These are phyloP conservation scores for Tricholoma saponaceum DNA, from an alignment of 768 basidiomycete genomes.

Conservation along the genomic window DNA sequence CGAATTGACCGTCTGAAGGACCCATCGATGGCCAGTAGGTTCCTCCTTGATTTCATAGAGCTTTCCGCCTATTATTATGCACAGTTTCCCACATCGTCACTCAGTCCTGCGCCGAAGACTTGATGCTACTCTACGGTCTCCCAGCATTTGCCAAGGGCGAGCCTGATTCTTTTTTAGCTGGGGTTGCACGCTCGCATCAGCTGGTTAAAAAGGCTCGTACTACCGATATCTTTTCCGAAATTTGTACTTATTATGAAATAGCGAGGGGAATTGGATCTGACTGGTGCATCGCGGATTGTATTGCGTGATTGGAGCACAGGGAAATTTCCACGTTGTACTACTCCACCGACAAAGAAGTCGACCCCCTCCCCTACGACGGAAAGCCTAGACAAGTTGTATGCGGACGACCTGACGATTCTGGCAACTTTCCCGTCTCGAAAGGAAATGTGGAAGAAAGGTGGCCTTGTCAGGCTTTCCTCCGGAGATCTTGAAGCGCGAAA, in stretches of 20 bases:
- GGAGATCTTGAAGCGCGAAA: conserved; percentile 35
- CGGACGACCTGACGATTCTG: conserved; percentile 49
- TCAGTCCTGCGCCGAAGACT: conserved; percentile 69
- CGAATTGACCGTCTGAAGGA: conserved; percentile 85
- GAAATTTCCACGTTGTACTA: conserved; percentile 69
- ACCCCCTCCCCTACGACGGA: conserved; percentile 8
- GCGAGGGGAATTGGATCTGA: conserved; percentile 70
- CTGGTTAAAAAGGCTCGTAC: conserved; percentile 70
- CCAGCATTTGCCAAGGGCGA: conserved; percentile 76
- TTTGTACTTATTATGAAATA: conserved; percentile 24
- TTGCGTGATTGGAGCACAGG: conserved; percentile 83
- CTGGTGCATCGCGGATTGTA: conserved; percentile 71
- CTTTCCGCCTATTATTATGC: conserved; percentile 1
- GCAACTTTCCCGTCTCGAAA: conserved; percentile 48
- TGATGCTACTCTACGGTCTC: conserved; percentile 85
- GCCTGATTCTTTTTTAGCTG: conserved; percentile 66
- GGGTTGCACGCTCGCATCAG: conserved; percentile 69
- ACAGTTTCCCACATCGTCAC: conserved; percentile 66
- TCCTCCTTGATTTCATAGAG: not conserved
- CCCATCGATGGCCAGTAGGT: conserved; percentile 63
- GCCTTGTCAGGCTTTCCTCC: conserved; percentile 50
- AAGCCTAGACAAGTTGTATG: conserved; percentile 29
- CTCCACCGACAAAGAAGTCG: conserved; percentile 34
- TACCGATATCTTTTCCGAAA: not conserved
- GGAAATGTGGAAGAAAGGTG: conserved; percentile 60